Percentiles rank a stretch among this genome's conserved stretches.
These are phyloP conservation scores for Corylus americana DNA, from an alignment of 306 rosid species.

Conservation along the genomic window DNA sequence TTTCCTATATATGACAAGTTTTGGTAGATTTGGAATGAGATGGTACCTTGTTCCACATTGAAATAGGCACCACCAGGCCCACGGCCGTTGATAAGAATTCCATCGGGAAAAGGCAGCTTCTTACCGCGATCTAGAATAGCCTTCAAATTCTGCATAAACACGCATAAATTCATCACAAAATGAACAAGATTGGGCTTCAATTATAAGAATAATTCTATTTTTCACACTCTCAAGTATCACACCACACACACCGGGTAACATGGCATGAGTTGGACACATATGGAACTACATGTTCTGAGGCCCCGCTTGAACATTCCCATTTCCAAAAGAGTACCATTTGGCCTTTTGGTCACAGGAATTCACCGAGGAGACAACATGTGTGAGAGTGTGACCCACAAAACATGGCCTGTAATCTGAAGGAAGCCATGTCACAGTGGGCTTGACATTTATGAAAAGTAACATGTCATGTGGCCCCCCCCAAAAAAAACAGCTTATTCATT, in stretches of 20 bases:
- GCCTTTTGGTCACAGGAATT: no score
- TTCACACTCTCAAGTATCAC: no score
- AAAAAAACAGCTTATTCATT: no score
- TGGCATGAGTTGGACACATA: no score
- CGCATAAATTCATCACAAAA: neutral
- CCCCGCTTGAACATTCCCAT: neutral
- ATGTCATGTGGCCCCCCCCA: neutral
- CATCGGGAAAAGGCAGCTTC: constrained; percentile 84
- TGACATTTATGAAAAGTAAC: neutral
- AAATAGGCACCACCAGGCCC: constrained; percentile 68
- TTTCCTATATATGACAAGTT: neutral
- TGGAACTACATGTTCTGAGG: neutral
- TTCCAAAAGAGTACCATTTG: neutral
- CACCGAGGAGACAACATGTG: neutral
- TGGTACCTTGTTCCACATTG: constrained; percentile 82
- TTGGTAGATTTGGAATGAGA: neutral
- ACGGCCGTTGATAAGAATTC: constrained; percentile 94
- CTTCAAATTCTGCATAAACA: constrained; percentile 51
- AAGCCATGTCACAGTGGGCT: constrained; percentile 16
- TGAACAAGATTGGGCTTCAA: neutral
- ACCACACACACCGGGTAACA: no score
- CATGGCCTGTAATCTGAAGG: no score
- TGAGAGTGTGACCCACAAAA: no score
- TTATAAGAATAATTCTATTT: no score
- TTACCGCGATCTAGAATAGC: constrained; percentile 70